Base-by-base conservation (phyloP, 2,329 filamentous ascomycete genomes). In the Trematosphaeria pertusa region DNA sequence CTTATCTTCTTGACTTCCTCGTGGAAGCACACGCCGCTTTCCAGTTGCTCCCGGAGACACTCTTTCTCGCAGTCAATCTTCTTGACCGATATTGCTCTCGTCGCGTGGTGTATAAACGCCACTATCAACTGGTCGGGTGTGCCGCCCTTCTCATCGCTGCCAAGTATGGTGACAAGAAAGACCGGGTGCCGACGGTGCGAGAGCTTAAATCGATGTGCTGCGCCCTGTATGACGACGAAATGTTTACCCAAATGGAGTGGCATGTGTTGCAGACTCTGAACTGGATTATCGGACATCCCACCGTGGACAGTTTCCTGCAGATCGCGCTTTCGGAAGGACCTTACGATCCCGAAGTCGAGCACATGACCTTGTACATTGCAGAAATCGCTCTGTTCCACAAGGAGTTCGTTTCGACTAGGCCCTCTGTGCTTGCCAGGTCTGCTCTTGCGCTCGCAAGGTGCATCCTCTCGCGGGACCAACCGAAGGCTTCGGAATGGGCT, bases 211-310 rank as follows among this genome's bases (percentile, higher is more conserved):
- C 93, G 60, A 97, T 99, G 94, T 99, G 94, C 82, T 97, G 94
- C 76, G 92, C 89, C 28, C 83, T 97, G 30, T 99, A 99, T 76
- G 94, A 99, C 65, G 91, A 96, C 38, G 93, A 96, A 77, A 99
- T 99, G 94, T 99, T 99, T 77, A 93, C 92, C 9, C 94, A 99
- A 75, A 99, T 99, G 94, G 94, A 99, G 78, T 97, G 95, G 92
- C 94, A 99, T 73, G 93, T 99, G 28, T 83, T 99, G 62, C 95
- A 97, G 76, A 99, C 94, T 1, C 83, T 99, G 49, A 91, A 95
- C 71, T 99, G 94, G 94, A 86, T 87, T 59, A 89, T 99, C 59
- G 94, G 94, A 44, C 93, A 97, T 75, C 92, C 94, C 1, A 97
- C 94, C 20, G 89, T 97, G 58, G 93, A 97, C 74, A 89, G 88